These are phyloP conservation scores for Syzygium malaccense DNA, from an alignment of 441 rosid species.

Conservation along the genomic window DNA sequence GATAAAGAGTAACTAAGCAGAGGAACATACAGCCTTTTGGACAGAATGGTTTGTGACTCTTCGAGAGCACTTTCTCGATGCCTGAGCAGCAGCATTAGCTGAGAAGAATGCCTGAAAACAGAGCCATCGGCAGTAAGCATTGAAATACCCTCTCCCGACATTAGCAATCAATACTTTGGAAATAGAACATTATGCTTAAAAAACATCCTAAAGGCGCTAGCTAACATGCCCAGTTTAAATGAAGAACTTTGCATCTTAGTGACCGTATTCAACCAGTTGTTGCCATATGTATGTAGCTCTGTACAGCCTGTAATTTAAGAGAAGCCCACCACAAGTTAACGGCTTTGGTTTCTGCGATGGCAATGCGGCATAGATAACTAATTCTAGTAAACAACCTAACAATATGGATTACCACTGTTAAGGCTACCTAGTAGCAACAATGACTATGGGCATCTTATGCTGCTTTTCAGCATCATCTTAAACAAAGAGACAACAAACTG, in stretches of 20 bases:
- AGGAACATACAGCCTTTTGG: constrained; percentile 6
- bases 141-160: background rate
- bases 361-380: background rate
- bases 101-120: background rate
- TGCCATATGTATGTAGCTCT: background rate
- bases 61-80: background rate
- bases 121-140: accelerated
- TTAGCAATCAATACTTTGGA: background rate
- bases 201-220: background rate
- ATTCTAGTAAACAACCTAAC: background rate
- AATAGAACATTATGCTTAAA: background rate
- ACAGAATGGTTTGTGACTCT: background rate
- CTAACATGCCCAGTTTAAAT: background rate
- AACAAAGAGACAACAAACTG: background rate
- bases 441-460: too few species aligned
- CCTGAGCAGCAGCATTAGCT: background rate
- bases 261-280: background rate
- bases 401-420: background rate
- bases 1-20: background rate
- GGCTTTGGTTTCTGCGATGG: accelerated
- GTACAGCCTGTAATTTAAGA: background rate
- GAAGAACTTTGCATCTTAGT: background rate
- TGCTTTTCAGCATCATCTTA: too few species aligned
- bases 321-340: background rate
- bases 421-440: background rate